phyloP scores from a whole-genome alignment of 345 rosid genomes.

The Rhodamnia argentea region DNA sequence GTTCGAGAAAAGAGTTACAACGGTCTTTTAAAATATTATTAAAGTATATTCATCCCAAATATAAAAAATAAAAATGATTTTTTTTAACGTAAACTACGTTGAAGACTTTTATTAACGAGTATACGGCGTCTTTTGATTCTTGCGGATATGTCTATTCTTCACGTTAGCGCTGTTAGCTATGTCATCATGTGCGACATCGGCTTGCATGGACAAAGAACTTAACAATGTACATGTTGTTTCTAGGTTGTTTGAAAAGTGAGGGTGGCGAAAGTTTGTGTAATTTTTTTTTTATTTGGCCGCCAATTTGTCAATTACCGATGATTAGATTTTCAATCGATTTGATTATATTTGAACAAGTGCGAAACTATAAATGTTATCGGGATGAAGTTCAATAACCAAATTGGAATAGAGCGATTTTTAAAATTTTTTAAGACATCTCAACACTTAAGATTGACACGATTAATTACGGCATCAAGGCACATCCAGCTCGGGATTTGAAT shows the following conservation, averaged over 20 bases:
- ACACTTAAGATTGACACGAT: fast-evolving
- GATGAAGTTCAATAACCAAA: background rate
- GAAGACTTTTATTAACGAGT: background rate
- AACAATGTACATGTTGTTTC: background rate
- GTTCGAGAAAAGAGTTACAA: background rate
- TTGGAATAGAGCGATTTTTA: background rate
- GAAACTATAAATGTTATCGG: background rate
- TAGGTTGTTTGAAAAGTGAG: background rate
- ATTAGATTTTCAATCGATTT: background rate
- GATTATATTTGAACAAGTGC: background rate
- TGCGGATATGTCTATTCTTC: background rate
- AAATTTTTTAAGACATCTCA: background rate
- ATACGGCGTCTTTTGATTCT: background rate
- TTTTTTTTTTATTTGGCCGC: background rate
- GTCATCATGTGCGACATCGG: background rate
- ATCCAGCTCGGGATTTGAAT: background rate
- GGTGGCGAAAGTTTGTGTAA: background rate
- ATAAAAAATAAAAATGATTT: background rate
- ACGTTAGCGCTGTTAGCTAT: background rate
- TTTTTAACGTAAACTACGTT: background rate
- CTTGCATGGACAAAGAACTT: background rate
- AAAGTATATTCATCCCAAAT: background rate
- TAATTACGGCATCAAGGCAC: background rate
- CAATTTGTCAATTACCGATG: background rate
- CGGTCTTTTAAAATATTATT: background rate